Percentiles rank a stretch among this genome's conserved stretches.
Evolutionary conservation across 352 stramenopile species (phyloP).

Genomic region (Globisporangium sylvaticum): DNA sequence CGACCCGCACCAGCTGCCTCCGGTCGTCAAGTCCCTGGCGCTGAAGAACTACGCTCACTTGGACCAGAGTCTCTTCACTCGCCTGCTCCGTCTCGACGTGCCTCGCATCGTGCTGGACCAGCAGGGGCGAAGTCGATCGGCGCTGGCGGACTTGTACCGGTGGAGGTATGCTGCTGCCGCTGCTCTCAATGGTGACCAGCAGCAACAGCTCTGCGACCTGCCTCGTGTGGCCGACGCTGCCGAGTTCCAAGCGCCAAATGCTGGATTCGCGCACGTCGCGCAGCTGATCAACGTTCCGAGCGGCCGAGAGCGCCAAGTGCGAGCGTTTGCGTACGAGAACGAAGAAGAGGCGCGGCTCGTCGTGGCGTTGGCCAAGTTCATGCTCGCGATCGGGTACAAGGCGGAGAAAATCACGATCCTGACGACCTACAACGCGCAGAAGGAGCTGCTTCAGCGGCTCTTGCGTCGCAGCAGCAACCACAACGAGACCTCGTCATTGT

Average conservation of each 20-base stretch:
- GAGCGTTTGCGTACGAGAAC: constrained; percentile 92
- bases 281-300: constrained; percentile 87
- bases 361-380: constrained; percentile 91
- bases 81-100: constrained; percentile 91
- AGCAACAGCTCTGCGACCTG: constrained; percentile 2
- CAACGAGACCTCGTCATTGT: background rate
- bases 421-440: constrained; percentile 95
- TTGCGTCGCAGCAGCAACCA: constrained; percentile 29
- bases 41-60: constrained; percentile 89
- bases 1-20: constrained; percentile 91
- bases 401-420: constrained; percentile 92
- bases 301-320: constrained; percentile 63
- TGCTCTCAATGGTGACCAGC: background rate
- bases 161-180: constrained; percentile 5
- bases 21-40: constrained; percentile 86
- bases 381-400: constrained; percentile 90
- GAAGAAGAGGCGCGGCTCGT: constrained; percentile 93
- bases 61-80: constrained; percentile 94
- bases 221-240: constrained; percentile 3
- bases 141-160: constrained; percentile 9
- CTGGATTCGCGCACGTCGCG: constrained; percentile 85
- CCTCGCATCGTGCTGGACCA: constrained; percentile 87
- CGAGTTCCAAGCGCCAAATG: constrained; percentile 69
- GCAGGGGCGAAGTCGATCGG: constrained; percentile 2
- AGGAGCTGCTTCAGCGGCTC: constrained; percentile 89